phyloP scores from a whole-genome alignment of 2,329 filamentous ascomycete species.

The Atkinsonella hypoxylon region DNA sequence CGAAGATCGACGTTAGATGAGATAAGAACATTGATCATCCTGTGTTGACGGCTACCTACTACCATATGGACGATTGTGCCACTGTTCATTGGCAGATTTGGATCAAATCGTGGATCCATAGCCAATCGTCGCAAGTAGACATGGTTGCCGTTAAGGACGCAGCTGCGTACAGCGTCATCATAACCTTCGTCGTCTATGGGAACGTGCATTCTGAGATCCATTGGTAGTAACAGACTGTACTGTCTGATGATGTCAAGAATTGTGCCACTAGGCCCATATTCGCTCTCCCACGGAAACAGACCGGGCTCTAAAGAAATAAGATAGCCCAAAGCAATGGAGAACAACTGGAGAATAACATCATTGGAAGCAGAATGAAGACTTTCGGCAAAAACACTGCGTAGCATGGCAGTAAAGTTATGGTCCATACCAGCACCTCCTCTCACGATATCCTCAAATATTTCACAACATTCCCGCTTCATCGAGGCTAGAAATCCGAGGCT shows the following conservation, averaged over 20 bases:
- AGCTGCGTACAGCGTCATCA: not conserved
- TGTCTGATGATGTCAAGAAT: not conserved
- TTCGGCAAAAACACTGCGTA: not conserved
- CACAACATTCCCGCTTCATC: not conserved
- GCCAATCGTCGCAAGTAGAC: constrained; percentile 18
- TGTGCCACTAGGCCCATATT: not conserved
- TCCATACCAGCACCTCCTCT: not conserved
- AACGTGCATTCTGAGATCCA: constrained; percentile 5
- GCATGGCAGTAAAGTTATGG: not conserved
- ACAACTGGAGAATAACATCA: not conserved
- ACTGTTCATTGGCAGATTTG: constrained; percentile 10
- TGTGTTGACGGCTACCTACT: constrained; percentile 13
- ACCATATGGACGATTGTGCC: constrained; percentile 22
- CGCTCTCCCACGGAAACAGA: constrained; percentile 1
- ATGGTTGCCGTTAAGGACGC: constrained; percentile 12
- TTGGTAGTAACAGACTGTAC: constrained; percentile 9
- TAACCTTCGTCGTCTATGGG: constrained; percentile 12
- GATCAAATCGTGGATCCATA: constrained; percentile 20
- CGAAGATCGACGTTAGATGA: constrained; percentile 17
- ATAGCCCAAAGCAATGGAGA: constrained; percentile 1
- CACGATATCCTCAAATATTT: constrained; percentile 1
- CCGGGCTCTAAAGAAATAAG: not conserved
- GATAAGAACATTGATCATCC: constrained; percentile 18
- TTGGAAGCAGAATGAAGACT: not conserved
- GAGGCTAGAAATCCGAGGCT: constrained; percentile 5